Percentiles rank a stretch among this genome's conserved stretches.
phyloP scores from a whole-genome alignment of 2,329 filamentous ascomycete species.

The Colletotrichum sublineola region DNA sequence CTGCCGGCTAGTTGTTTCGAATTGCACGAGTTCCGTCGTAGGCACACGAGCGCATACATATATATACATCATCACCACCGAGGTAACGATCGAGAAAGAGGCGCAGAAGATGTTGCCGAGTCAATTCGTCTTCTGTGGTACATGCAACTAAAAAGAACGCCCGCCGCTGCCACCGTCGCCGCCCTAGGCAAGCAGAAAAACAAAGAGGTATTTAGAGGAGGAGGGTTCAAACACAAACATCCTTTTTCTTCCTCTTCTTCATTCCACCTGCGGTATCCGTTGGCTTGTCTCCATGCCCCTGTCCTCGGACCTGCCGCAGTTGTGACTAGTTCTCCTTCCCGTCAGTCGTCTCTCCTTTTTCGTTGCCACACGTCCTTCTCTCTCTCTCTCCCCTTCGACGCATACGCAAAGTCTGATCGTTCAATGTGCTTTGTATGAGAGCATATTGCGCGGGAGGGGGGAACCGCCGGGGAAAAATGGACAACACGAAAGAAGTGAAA shows the following conservation, averaged over 20 bases:
- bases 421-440: background rate
- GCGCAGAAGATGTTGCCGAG: background rate
- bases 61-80: background rate
- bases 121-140: conserved; percentile 22
- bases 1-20: background rate
- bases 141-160: conserved; percentile 14
- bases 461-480: background rate
- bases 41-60: background rate
- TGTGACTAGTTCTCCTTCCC: conserved; percentile 11
- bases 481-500: conserved; percentile 6
- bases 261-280: background rate
- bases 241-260: background rate
- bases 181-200: background rate
- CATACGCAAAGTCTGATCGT: background rate
- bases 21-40: background rate
- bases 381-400: background rate
- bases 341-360: background rate
- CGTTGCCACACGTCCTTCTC: background rate
- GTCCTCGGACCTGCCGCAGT: conserved; percentile 30
- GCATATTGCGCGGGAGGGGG: background rate
- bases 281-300: background rate
- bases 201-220: conserved; percentile 2
- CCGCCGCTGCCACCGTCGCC: background rate
- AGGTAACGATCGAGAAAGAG: background rate
- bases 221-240: background rate